Conservation (phyloP, 2,329 filamentous ascomycete genomes). For the Ascochyta fabae region DNA sequence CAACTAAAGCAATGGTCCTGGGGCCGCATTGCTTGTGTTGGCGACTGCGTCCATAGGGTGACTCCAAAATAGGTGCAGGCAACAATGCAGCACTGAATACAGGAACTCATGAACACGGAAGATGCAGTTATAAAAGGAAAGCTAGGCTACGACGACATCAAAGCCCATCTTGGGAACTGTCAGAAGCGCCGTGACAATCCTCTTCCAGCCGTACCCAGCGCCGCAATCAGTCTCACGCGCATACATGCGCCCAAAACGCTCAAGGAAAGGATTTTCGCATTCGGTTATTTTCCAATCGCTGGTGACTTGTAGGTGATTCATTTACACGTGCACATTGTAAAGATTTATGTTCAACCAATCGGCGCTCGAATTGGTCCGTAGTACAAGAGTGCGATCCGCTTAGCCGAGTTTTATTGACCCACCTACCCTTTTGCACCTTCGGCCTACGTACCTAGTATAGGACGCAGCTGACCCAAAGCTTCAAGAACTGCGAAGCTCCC, state of each 20-base stretch:
- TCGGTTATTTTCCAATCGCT: constrained; percentile 14
- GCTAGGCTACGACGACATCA: constrained; percentile 15
- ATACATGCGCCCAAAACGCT: constrained; percentile 18
- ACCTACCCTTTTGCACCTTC: background rate
- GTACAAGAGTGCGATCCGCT: constrained; percentile 6
- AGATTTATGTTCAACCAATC: too few species aligned
- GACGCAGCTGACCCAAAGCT: background rate
- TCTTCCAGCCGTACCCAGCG: constrained; percentile 3
- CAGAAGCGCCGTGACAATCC: constrained; percentile 18
- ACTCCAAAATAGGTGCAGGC: constrained; percentile 27
- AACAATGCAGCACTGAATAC: constrained; percentile 28
- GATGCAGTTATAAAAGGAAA: constrained; percentile 17
- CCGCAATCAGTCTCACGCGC: constrained; percentile 15
- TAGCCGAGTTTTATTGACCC: background rate
- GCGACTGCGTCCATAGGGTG: constrained; percentile 53
- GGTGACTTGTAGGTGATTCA: constrained; percentile 20
- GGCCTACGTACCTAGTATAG: background rate
- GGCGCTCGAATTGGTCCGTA: too few species aligned
- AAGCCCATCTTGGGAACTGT: constrained; percentile 13
- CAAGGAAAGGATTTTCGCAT: constrained; percentile 19
- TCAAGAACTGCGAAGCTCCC: constrained; percentile 10
- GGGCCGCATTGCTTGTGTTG: constrained; percentile 49
- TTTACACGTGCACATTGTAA: background rate
- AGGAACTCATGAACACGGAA: constrained; percentile 19
- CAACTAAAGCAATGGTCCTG: constrained; percentile 50